A percentile compares a stretch with the other conserved stretches of the same genome.
phyloP scores from a whole-genome alignment of 2,329 filamentous ascomycete species.

The Aspergillus puulaauensis region DNA sequence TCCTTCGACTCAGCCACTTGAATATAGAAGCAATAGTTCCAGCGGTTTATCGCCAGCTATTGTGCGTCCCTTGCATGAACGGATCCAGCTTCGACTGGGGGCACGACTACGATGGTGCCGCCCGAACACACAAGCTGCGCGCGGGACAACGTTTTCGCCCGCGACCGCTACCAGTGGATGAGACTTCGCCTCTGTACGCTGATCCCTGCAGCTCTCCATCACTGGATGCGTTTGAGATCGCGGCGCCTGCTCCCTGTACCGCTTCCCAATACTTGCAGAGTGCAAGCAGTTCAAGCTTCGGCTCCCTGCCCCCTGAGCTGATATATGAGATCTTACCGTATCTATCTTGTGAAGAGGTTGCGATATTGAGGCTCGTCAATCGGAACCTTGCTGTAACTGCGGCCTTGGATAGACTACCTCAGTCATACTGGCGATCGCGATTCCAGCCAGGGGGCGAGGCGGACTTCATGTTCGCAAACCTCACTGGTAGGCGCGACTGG shows the following conservation, averaged over 20 bases:
- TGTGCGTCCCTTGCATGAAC: slow-evolving; percentile 6
- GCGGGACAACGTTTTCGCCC: not conserved
- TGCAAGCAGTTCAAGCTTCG: not conserved
- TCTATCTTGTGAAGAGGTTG: slow-evolving; percentile 1
- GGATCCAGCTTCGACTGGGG: slow-evolving; percentile 11
- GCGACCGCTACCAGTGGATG: not conserved
- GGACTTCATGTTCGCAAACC: slow-evolving; percentile 14
- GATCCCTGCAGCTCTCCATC: slow-evolving; percentile 11
- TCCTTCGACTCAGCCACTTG: not conserved
- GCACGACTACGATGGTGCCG: slow-evolving; percentile 16
- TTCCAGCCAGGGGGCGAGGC: slow-evolving; percentile 11
- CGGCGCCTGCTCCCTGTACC: not conserved
- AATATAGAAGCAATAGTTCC: not conserved
- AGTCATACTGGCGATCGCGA: slow-evolving; percentile 15
- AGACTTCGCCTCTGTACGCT: not conserved
- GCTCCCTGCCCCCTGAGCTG: slow-evolving; percentile 5
- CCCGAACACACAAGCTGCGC: not conserved
- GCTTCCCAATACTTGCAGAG: not conserved
- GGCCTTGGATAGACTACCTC: slow-evolving; percentile 1
- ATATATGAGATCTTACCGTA: slow-evolving; percentile 3
- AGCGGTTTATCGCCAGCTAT: slow-evolving; percentile 12
- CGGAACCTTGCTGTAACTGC: not conserved
- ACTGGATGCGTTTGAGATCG: not conserved
- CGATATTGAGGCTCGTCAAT: not conserved
- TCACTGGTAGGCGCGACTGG: slow-evolving; percentile 10